phyloP scores from a whole-genome alignment of 2,329 filamentous ascomycete species.

The Hymenoscyphus linearis region DNA sequence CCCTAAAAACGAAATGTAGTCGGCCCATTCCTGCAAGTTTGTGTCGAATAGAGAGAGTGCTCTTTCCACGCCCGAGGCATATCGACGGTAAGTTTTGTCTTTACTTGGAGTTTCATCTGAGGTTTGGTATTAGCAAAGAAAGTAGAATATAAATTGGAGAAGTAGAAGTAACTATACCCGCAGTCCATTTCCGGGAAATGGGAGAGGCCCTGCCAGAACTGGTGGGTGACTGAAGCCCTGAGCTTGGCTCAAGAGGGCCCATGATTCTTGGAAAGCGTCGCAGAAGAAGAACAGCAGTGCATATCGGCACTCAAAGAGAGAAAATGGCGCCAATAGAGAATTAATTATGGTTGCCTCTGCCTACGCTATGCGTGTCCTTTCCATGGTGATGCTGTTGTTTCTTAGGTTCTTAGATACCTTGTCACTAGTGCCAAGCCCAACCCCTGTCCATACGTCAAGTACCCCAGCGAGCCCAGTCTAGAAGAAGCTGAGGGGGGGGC shows the following conservation, averaged over 20 bases:
- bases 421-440: not conserved
- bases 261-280: conserved; percentile 39
- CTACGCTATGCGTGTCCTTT: conserved; percentile 21
- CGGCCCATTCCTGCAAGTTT: conserved; percentile 94
- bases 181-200: conserved; percentile 69
- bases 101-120: conserved; percentile 51
- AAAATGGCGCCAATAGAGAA: not conserved
- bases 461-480: not conserved
- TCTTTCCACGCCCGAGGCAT: conserved; percentile 82
- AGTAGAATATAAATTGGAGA: not conserved
- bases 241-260: conserved; percentile 54
- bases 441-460: conserved; percentile 2
- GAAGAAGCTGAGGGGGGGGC: not conserved
- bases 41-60: conserved; percentile 88
- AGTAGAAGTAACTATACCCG: conserved; percentile 49
- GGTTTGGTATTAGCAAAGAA: not conserved
- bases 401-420: not conserved
- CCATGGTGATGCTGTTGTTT: not conserved
- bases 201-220: conserved; percentile 80
- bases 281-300: conserved; percentile 20
- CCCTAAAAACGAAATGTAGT: conserved; percentile 96
- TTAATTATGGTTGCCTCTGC: not conserved
- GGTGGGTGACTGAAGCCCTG: conserved; percentile 54
- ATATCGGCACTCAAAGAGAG: conserved; percentile 11
- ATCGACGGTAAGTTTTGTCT: conserved; percentile 75